Evolutionary conservation across 2,329 filamentous ascomycete genomes (phyloP), one percentile per base, ranked within the genome.

Genomic region (Colletotrichum shisoi): DNA sequence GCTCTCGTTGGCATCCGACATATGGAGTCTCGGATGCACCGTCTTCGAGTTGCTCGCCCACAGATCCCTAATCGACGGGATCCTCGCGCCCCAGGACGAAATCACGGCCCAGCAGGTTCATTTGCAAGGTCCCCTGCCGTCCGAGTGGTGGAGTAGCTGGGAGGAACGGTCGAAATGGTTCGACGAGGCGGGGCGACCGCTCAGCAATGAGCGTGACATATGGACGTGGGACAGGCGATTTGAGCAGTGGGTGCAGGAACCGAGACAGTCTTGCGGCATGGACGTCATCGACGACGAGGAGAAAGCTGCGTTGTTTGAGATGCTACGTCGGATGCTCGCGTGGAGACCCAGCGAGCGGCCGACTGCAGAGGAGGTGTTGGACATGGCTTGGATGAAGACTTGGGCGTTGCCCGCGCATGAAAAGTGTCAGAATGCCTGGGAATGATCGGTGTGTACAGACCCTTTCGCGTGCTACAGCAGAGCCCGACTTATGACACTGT

Each of bases 1-100:
- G 15, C 73, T 80, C 2, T 74, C 74, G 5, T 58, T 67, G 61
- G 49, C 70, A 42, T 73, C 74, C 2, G 74, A 77, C 34, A 74
- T 76, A 31, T 78, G 73, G 76, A 71, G 71, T 5, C 74, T 78
- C 4, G 74, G 72, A 3, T 76, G 72, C 54, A 57, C 72, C 2
- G 74, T 76, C 51, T 77, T 74, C 71, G 19, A 58, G 53, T 72
- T 76, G 24, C 69, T 77, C 11, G 73, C 68, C 19, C 71, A 74
- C 42, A 64, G 67, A 31, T 69, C 73, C n/a, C 67, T 77, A 13
- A 76, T 76, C 37, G 73, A 76, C 63, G 72, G 70, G 3, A 71
- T 73, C 27, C 63, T 74, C 17, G 61, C 72, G 7, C 72, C 71
- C 3, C 70, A 72, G 57, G 73, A 76, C 51, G 71, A 74, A 17